These are phyloP conservation scores for Boletus sp. DNA, from an alignment of 768 basidiomycete genomes.

Conservation along the genomic window DNA sequence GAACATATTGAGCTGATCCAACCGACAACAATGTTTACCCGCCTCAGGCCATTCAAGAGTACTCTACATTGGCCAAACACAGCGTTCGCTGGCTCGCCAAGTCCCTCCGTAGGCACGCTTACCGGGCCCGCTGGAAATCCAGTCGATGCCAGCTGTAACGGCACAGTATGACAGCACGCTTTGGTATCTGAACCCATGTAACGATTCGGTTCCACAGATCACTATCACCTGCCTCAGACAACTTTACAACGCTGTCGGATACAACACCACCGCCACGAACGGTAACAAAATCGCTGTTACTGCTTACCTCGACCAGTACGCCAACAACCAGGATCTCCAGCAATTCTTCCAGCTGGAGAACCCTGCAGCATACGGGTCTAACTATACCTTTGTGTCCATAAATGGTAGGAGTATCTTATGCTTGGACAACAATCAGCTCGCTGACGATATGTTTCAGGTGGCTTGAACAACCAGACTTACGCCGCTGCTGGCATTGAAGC, in stretches of 20 bases:
- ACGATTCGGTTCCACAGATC: conserved; percentile 27
- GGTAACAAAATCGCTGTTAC: conserved; percentile 53
- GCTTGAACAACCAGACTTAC: conserved; percentile 55
- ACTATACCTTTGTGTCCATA: conserved; percentile 52
- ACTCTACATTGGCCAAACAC: conserved; percentile 34
- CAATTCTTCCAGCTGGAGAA: conserved; percentile 47
- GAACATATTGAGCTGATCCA: conserved; percentile 65
- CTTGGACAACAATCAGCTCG: not conserved
- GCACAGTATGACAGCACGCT: conserved; percentile 18
- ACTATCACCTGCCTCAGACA: conserved; percentile 53
- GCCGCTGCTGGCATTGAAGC: conserved; percentile 59
- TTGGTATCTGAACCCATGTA: not conserved
- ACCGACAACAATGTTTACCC: conserved; percentile 67
- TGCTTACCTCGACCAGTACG: conserved; percentile 51
- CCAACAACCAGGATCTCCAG: conserved; percentile 51
- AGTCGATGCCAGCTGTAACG: conserved; percentile 48
- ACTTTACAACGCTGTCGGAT: conserved; percentile 52
- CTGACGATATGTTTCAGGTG: conserved; percentile 40
- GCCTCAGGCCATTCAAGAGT: conserved; percentile 41
- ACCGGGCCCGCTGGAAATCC: conserved; percentile 33
- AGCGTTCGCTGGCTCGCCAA: not conserved
- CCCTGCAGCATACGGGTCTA: conserved; percentile 46
- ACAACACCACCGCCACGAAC: conserved; percentile 39
- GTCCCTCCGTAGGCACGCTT: conserved; percentile 13
- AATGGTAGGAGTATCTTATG: conserved; percentile 38